A percentile compares a stretch with the other conserved stretches of the same genome.
Conservation (phyloP, 83 land plant species). For the Isoetes engelmannii region DNA sequence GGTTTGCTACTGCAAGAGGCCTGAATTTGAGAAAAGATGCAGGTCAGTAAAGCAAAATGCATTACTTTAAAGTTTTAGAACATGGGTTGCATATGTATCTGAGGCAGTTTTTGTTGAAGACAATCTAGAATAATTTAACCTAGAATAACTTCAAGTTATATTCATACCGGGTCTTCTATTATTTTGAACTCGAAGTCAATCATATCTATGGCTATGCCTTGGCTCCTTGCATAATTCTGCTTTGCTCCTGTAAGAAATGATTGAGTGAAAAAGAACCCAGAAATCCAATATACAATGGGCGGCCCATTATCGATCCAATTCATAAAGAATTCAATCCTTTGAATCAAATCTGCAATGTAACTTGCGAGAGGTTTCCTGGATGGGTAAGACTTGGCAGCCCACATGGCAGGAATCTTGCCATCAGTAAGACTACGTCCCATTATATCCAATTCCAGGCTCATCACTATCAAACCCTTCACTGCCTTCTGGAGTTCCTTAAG, state of each 20-base stretch:
- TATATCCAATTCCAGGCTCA: constrained; percentile 33
- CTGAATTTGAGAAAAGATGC: too few species aligned
- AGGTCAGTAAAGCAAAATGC: too few species aligned
- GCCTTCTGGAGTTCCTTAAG: constrained; percentile 37
- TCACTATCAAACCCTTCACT: constrained; percentile 35
- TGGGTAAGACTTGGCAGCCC: constrained; percentile 40
- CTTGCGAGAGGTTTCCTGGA: constrained; percentile 35
- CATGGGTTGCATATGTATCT: too few species aligned
- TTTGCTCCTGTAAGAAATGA: constrained; percentile 43
- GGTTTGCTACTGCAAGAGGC: constrained; percentile 14
- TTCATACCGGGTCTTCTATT: constrained; percentile 26
- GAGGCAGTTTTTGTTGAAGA: too few species aligned
- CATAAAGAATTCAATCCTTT: constrained; percentile 30
- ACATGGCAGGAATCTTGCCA: constrained; percentile 35
- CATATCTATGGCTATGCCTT: constrained; percentile 33
- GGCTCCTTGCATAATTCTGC: constrained; percentile 32
- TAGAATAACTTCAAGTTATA: background rate
- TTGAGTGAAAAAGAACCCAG: constrained; percentile 41
- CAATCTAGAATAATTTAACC: background rate
- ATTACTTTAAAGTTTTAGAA: too few species aligned
- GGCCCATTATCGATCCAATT: constrained; percentile 30
- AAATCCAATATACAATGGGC: constrained; percentile 30
- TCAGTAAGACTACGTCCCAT: constrained; percentile 29
- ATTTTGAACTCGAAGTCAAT: constrained; percentile 34
- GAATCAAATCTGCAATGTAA: constrained; percentile 28